These are phyloP conservation scores for Xylaria sp. DNA, from an alignment of 495 filamentous ascomycete species.

Conservation along the genomic window DNA sequence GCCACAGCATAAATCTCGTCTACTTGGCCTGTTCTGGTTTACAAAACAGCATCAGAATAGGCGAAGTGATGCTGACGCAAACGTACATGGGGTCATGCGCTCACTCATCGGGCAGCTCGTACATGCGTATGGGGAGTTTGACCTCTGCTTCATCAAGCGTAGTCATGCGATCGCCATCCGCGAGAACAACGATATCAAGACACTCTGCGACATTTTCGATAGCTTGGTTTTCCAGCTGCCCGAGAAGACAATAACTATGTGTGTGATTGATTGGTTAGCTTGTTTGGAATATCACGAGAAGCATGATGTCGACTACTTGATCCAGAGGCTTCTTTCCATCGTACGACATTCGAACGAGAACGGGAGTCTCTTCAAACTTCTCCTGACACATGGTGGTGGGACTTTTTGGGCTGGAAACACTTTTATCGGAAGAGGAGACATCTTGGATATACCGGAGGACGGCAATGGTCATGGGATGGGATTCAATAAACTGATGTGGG, in stretches of 20 bases:
- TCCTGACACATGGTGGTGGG: conserved; percentile 21
- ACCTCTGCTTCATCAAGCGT: conserved; percentile 23
- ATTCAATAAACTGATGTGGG: conserved; percentile 4
- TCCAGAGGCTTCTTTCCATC: not conserved
- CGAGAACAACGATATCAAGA: conserved; percentile 14
- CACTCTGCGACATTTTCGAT: conserved; percentile 23
- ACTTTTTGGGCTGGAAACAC: conserved; percentile 17
- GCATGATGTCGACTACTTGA: conserved; percentile 14
- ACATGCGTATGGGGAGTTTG: conserved; percentile 9
- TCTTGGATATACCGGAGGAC: conserved; percentile 13
- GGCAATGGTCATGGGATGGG: not conserved
- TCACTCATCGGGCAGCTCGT: conserved; percentile 26
- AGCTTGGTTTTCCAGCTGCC: conserved; percentile 21
- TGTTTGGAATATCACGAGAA: conserved; percentile 19
- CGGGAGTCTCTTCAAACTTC: conserved; percentile 21
- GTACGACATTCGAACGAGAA: conserved; percentile 18
- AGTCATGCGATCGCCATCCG: conserved; percentile 21
- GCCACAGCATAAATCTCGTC: conserved; percentile 6
- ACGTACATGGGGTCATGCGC: conserved; percentile 23
- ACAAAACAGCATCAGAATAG: conserved; percentile 14
- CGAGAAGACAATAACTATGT: conserved; percentile 13
- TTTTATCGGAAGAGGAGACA: conserved; percentile 18
- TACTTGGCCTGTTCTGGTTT: conserved; percentile 19
- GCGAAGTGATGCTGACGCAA: conserved; percentile 18
- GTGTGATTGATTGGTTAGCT: conserved; percentile 24